Percentiles rank a stretch among this genome's conserved stretches.
Evolutionary conservation across 2,329 filamentous ascomycete genomes (phyloP).

Genomic region (Sphaerulina vaccinii): DNA sequence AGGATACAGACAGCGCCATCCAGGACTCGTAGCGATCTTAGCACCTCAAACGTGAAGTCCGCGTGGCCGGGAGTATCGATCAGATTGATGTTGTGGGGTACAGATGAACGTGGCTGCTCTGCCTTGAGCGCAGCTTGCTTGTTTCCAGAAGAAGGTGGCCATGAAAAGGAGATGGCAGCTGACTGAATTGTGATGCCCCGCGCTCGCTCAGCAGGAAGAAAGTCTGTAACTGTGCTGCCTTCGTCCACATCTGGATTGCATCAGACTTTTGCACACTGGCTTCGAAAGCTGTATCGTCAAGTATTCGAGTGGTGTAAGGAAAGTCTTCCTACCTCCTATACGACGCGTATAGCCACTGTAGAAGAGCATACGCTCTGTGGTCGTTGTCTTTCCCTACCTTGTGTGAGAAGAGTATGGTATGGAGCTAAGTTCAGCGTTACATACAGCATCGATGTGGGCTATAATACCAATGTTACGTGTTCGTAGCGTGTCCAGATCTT

Average conservation of each 20-base stretch:
- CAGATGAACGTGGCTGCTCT: constrained; percentile 48
- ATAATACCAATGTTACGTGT: constrained; percentile 87
- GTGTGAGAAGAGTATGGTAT: constrained; percentile 24
- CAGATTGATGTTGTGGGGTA: constrained; percentile 74
- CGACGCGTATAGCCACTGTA: constrained; percentile 87
- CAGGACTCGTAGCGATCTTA: constrained; percentile 82
- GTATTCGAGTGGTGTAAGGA: background rate
- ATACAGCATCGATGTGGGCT: constrained; percentile 88
- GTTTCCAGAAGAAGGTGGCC: constrained; percentile 62
- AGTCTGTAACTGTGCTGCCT: constrained; percentile 95
- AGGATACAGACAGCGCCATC: constrained; percentile 92
- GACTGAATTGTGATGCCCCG: constrained; percentile 97
- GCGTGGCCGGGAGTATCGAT: constrained; percentile 97
- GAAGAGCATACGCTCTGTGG: constrained; percentile 97
- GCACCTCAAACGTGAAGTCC: constrained; percentile 95
- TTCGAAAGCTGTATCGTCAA: background rate
- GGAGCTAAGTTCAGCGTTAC: constrained; percentile 27
- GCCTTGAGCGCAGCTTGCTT: constrained; percentile 29
- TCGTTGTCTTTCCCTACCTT: constrained; percentile 83
- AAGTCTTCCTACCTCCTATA: constrained; percentile 61
- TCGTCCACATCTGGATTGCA: constrained; percentile 73
- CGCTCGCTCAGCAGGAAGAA: constrained; percentile 85
- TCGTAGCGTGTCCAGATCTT: constrained; percentile 6
- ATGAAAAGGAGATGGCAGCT: constrained; percentile 90
- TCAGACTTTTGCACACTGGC: too few relatives aligned